Evolutionary conservation across 768 basidiomycete genomes (phyloP).

Genomic region (Auriculariales sp.): DNA sequence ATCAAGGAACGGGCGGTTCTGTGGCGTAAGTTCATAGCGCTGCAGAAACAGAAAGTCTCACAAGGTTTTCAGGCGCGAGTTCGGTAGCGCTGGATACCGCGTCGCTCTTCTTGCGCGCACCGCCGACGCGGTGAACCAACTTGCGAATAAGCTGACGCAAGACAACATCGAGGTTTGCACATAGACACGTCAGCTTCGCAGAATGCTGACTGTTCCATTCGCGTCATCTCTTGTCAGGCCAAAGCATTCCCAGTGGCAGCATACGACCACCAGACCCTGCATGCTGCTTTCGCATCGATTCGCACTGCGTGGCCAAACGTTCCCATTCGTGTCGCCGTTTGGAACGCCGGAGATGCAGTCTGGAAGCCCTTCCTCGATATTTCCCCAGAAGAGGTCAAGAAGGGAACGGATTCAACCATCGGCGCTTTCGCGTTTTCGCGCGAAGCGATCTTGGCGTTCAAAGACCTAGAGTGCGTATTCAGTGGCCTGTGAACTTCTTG

Average conservation of each 20-base stretch:
- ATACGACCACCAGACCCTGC: conserved; percentile 20
- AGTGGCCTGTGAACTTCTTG: background rate
- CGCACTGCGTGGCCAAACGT: conserved; percentile 27
- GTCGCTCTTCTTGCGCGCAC: conserved; percentile 54
- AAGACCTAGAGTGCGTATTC: conserved; percentile 16
- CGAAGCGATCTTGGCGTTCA: conserved; percentile 45
- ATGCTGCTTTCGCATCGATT: conserved; percentile 37
- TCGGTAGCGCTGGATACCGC: conserved; percentile 36
- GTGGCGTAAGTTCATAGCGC: conserved; percentile 19
- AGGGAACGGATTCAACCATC: conserved; percentile 35
- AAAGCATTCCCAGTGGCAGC: conserved; percentile 36
- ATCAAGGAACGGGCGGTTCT: conserved; percentile 24
- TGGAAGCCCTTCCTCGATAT: conserved; percentile 59
- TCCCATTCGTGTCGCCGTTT: conserved; percentile 43
- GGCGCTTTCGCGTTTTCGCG: conserved; percentile 51
- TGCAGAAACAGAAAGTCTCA: conserved; percentile 26
- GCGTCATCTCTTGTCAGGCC: conserved; percentile 25
- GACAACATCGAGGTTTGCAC: conserved; percentile 39
- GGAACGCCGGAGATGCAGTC: conserved; percentile 41
- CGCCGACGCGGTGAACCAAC: conserved; percentile 31
- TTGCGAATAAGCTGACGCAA: conserved; percentile 40
- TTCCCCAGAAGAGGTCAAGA: conserved; percentile 40
- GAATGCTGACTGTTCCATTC: background rate
- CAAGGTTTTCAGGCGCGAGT: conserved; percentile 18
- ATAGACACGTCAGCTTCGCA: no score